These are phyloP conservation scores for Aspergillus arachidicola DNA, from an alignment of 2,329 filamentous ascomycete species.

Conservation along the genomic window DNA sequence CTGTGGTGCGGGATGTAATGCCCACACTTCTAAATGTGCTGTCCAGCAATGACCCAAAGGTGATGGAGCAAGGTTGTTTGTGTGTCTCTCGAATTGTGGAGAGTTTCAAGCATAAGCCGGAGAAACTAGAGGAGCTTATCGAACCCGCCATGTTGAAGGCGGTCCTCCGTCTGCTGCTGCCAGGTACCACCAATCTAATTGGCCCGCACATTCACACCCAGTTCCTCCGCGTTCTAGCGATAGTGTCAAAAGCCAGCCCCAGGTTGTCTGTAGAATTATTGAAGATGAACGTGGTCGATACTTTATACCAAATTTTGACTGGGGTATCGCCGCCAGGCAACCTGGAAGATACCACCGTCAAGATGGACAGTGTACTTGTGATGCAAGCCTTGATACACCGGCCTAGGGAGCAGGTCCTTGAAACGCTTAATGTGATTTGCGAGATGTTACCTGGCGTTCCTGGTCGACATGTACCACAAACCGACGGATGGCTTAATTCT, in stretches of 20 bases:
- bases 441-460: constrained; percentile 82
- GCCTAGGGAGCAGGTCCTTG: constrained; percentile 92
- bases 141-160: constrained; percentile 83
- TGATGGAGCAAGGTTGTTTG: constrained; percentile 93
- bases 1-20: constrained; percentile 93
- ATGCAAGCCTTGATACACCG: constrained; percentile 98
- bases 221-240: constrained; percentile 87
- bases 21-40: constrained; percentile 89
- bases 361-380: constrained; percentile 93
- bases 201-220: constrained; percentile 94
- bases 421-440: constrained; percentile 96
- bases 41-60: constrained; percentile 89
- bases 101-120: constrained; percentile 87
- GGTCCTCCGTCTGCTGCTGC: constrained; percentile 82
- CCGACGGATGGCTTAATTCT: constrained; percentile 50
- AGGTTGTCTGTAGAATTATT: constrained; percentile 84
- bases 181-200: constrained; percentile 93
- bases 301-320: constrained; percentile 93
- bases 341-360: constrained; percentile 56
- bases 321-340: constrained; percentile 88
- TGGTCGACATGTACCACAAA: constrained; percentile 54
- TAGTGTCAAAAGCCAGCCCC: constrained; percentile 86
- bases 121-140: constrained; percentile 88
- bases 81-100: constrained; percentile 96
- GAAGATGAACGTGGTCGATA: constrained; percentile 96